Percentiles rank a stretch among this genome's conserved stretches.
Conservation (phyloP, 2,329 filamentous ascomycete species). For the Aspergillus intermedius region DNA sequence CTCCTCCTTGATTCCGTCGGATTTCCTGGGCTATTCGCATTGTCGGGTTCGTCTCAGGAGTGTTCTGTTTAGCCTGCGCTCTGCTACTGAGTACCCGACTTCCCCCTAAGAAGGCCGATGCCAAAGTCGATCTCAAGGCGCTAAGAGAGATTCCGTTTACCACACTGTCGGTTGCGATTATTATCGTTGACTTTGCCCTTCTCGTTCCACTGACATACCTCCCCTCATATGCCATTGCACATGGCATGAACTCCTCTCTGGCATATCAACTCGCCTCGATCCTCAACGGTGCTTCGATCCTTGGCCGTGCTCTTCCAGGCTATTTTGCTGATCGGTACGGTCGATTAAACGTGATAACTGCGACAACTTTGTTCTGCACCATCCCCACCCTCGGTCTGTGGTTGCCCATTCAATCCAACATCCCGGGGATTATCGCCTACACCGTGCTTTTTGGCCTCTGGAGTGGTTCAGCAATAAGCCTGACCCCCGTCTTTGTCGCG, state of each 20-base stretch:
- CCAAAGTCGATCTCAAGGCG: conserved; percentile 14
- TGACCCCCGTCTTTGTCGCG: conserved; percentile 26
- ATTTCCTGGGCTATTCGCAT: conserved; percentile 8
- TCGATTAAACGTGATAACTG: conserved; percentile 23
- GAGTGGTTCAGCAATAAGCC: conserved; percentile 22
- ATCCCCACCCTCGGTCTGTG: conserved; percentile 18
- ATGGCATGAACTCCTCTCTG: conserved; percentile 16
- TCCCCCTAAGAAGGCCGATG: conserved; percentile 9
- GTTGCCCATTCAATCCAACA: conserved; percentile 9
- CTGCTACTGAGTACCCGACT: conserved; percentile 6
- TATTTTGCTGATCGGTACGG: conserved; percentile 26
- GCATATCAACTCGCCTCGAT: conserved; percentile 27
- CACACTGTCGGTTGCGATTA: conserved; percentile 21
- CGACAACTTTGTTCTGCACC: conserved; percentile 11
- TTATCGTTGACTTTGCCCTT: conserved; percentile 29
- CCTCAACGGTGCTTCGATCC: conserved; percentile 24
- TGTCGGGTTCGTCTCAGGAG: conserved; percentile 1
- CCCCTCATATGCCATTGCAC: conserved; percentile 22
- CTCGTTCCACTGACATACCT: conserved; percentile 33
- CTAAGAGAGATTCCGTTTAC: conserved; percentile 18
- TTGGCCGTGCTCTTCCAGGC: conserved; percentile 26
- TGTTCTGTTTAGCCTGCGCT: background rate
- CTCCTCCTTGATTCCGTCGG: conserved; percentile 11
- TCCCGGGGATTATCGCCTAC: conserved; percentile 15
- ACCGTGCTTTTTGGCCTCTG: conserved; percentile 18